phyloP scores from a whole-genome alignment of 768 basidiomycete genomes.

The Suillus weaverae region DNA sequence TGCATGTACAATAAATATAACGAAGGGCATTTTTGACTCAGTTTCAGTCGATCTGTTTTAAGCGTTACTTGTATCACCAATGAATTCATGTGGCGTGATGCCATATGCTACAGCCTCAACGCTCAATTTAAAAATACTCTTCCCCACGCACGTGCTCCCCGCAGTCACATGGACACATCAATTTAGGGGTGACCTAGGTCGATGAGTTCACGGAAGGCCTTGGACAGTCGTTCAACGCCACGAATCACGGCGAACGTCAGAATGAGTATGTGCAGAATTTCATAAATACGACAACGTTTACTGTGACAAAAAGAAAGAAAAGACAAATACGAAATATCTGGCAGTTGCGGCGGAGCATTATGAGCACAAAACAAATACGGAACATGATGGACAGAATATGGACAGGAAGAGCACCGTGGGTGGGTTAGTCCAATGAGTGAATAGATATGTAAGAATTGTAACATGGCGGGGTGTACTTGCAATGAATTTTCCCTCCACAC shows the following conservation, averaged over 20 bases:
- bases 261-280: slow-evolving; percentile 5
- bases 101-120: background rate
- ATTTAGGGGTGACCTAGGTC: background rate
- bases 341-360: slow-evolving; percentile 1
- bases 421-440: slow-evolving; percentile 28
- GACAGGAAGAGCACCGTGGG: slow-evolving; percentile 21
- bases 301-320: slow-evolving; percentile 10
- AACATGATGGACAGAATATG: slow-evolving; percentile 7
- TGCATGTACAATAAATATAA: slow-evolving; percentile 8
- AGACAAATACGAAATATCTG: background rate
- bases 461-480: slow-evolving; percentile 10
- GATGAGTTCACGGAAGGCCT: background rate
- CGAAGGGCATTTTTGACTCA: background rate
- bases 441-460: slow-evolving; percentile 35
- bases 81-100: background rate
- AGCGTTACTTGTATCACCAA: background rate
- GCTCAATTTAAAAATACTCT: background rate
- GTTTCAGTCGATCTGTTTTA: background rate
- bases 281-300: slow-evolving; percentile 13
- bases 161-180: background rate
- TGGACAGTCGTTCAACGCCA: background rate
- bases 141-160: background rate
- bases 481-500: slow-evolving; percentile 22
- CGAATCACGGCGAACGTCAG: background rate
- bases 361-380: slow-evolving; percentile 10